Base-by-base conservation (phyloP, 208 protist species). In the Naegleria fowleri region DNA sequence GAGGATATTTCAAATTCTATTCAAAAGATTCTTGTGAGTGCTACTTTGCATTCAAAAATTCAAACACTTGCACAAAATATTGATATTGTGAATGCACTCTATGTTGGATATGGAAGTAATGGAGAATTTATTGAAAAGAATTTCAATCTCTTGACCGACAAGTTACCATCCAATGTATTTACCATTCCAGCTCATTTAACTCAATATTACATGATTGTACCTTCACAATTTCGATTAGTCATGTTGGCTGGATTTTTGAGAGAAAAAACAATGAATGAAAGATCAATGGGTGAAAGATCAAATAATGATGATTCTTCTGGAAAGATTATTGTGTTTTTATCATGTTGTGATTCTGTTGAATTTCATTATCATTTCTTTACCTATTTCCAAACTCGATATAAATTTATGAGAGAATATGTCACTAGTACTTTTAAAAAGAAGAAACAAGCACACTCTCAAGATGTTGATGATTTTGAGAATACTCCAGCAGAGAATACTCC, bases 291-390 rank as follows among this genome's bases (percentile, higher is more conserved):
- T 22, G 48, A 59, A 33, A 11, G 90, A 9, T n/a, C 33, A 43
- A 38, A 5, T 5, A 48, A 48, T 48, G 43, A 48, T 48, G 5
- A 48, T 48, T 7, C 43, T 48, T 48, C 88, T 41, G 91, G 43
- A 85, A 94, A 95, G 90, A 92, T 96, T 84, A 92, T 97, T 51
- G 95, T 97, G 33, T 97, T 97, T 90, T 88, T 96, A 22, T 96
- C 94, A 5, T 96, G 93, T 55, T 93, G 95, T 22, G 95, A 95
- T 76, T 93, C 94, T 36, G 95, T 95, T 38, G 95, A 97, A 75
- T 97, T 96, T 93, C 93, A 95, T 91, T 95, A 96, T 91, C 92
- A 67, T 59, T 91, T 97, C 38, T 91, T 97, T 67, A 89, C 36
- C 16, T 38, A 84, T 40, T 84, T 41, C 16, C 7, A 84, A 84